A percentile compares a stretch with the other conserved stretches of the same genome.
These are phyloP conservation scores for Rubia yunnanensis DNA, from an alignment of 257 asterid species.

Conservation along the genomic window DNA sequence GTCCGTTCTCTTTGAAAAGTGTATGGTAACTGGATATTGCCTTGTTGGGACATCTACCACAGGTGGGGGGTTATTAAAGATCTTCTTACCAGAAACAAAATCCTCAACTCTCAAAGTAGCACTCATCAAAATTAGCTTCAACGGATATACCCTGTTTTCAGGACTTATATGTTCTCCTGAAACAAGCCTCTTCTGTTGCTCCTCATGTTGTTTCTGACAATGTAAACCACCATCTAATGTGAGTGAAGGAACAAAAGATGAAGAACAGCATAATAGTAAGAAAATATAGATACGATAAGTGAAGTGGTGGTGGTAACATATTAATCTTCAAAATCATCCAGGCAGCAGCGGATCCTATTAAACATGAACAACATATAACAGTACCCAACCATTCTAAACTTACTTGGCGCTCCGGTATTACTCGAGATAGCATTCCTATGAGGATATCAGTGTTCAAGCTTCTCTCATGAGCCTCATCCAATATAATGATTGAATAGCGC, in stretches of 20 bases:
- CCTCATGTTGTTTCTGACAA: constrained; percentile 57
- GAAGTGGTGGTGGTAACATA: not conserved
- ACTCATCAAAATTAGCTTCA: constrained; percentile 91
- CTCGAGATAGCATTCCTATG: constrained; percentile 99
- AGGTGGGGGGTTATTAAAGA: constrained; percentile 67
- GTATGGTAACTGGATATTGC: constrained; percentile 75
- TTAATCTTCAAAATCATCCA: too few species aligned
- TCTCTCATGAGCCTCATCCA: constrained; percentile 99
- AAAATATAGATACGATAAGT: not conserved
- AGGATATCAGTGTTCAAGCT: constrained; percentile 97
- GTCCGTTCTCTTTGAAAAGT: constrained; percentile 86
- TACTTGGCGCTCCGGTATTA: constrained; percentile 71
- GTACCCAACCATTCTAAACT: constrained; percentile 15
- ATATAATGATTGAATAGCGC: constrained; percentile 73
- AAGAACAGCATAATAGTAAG: not conserved
- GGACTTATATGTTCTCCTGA: constrained; percentile 45
- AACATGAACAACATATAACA: not conserved
- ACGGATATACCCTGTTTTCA: constrained; percentile 52
- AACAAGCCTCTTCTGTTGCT: constrained; percentile 52
- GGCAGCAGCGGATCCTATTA: not conserved
- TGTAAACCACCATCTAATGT: constrained; percentile 10
- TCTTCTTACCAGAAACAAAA: constrained; percentile 50
- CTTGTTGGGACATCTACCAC: constrained; percentile 81
- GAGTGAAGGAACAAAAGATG: not conserved
- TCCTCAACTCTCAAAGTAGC: constrained; percentile 92